These are phyloP conservation scores for Botrytis elliptica DNA, from an alignment of 2,329 filamentous ascomycete genomes.

Conservation along the genomic window DNA sequence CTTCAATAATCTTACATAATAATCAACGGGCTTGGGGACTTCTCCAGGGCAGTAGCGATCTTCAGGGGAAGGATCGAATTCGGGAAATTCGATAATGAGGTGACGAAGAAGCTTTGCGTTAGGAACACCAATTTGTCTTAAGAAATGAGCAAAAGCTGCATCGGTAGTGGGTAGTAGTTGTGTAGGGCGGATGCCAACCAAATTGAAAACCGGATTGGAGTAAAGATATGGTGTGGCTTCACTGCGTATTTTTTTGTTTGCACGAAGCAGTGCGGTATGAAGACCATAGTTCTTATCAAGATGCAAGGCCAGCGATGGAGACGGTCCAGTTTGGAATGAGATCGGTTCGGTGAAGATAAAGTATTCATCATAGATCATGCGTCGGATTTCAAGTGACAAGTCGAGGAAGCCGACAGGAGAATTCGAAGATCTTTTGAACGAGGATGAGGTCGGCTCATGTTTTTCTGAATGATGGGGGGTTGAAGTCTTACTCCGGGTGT, in stretches of 20 bases:
- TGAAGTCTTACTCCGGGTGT: not conserved
- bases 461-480: not conserved
- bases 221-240: not conserved
- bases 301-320: not conserved
- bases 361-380: not conserved
- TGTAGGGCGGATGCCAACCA: not conserved
- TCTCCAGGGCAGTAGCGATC: too few species aligned
- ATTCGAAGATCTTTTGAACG: too few species aligned
- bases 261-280: not conserved
- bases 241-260: not conserved
- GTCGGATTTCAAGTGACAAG: not conserved
- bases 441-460: not conserved
- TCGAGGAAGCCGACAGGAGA: not conserved
- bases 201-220: not conserved
- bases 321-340: not conserved
- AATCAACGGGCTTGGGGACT: not conserved
- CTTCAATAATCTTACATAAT: not conserved
- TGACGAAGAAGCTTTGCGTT: not conserved
- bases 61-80: accelerated
- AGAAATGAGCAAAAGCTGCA: not conserved
- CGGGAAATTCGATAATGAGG: not conserved
- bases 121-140: not conserved
- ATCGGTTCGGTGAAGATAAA: not conserved
- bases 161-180: not conserved
- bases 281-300: not conserved